A percentile compares a stretch with the other conserved stretches of the same genome.
Evolutionary conservation across 2,329 filamentous ascomycete species (phyloP).

Genomic region (Diaporthe australafricana): DNA sequence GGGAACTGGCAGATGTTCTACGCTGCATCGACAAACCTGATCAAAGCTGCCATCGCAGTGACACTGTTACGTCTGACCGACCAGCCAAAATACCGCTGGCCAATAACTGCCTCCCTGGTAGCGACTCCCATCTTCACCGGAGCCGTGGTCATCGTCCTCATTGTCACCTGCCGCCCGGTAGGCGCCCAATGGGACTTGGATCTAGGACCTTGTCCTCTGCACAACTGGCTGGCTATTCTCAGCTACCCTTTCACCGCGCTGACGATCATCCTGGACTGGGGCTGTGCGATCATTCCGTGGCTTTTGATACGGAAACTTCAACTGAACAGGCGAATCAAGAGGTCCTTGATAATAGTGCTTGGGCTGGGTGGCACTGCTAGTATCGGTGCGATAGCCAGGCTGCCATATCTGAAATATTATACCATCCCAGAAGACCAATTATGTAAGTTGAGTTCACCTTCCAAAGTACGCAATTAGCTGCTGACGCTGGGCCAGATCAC

Average conservation of each 20-base stretch:
- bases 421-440: constrained; percentile 51
- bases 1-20: constrained; percentile 26
- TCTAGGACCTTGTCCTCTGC: constrained; percentile 1
- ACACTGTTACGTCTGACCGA: constrained; percentile 44
- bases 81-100: constrained; percentile 22
- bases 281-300: constrained; percentile 46
- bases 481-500: constrained; percentile 18
- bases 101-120: neutral
- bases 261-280: constrained; percentile 27
- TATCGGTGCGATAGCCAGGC: constrained; percentile 13
- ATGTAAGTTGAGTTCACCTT: constrained; percentile 50
- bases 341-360: constrained; percentile 54
- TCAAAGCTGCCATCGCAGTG: constrained; percentile 25
- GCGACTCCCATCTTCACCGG: neutral
- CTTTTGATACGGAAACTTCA: constrained; percentile 53
- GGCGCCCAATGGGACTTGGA: constrained; percentile 23
- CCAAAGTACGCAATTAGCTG: rapidly evolving
- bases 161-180: constrained; percentile 45
- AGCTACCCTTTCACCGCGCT: constrained; percentile 23
- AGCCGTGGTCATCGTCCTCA: constrained; percentile 43
- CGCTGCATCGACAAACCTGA: neutral
- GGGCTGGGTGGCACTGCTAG: constrained; percentile 56
- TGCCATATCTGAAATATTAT: constrained; percentile 50
- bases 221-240: constrained; percentile 10
- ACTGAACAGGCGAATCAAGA: constrained; percentile 55